Evolutionary conservation across 768 basidiomycete genomes (phyloP).

Genomic region (Tylopilus rubrobrunneus): DNA sequence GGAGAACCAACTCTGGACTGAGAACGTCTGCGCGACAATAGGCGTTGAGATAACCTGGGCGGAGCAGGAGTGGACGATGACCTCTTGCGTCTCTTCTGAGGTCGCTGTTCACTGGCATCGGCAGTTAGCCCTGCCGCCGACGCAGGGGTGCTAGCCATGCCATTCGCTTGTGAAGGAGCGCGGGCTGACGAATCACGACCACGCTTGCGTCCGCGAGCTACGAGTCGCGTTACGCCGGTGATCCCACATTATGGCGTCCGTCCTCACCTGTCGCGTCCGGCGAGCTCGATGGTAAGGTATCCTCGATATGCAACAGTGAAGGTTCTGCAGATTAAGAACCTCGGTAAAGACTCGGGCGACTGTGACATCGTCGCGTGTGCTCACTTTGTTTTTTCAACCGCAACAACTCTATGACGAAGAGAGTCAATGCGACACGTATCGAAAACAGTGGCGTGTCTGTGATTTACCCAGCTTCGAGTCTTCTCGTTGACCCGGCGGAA

Average conservation of each 20-base stretch:
- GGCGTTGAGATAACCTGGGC: constrained; percentile 10
- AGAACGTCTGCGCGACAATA: constrained; percentile 11
- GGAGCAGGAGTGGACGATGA: constrained; percentile 18
- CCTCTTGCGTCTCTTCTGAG: constrained; percentile 21
- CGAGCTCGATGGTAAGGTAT: constrained; percentile 4
- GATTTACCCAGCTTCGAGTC: constrained; percentile 12
- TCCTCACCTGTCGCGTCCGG: constrained; percentile 14
- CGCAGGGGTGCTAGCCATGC: background rate
- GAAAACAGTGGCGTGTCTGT: background rate
- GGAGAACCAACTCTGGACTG: constrained; percentile 19
- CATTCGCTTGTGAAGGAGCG: background rate
- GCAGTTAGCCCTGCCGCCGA: background rate
- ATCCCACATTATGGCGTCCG: background rate
- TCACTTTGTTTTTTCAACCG: constrained; percentile 16
- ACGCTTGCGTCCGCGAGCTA: constrained; percentile 21
- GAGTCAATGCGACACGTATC: constrained; percentile 8
- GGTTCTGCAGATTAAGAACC: constrained; percentile 8
- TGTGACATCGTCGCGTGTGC: background rate
- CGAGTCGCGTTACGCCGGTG: constrained; percentile 1
- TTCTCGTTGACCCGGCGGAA: constrained; percentile 14
- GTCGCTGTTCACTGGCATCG: constrained; percentile 4
- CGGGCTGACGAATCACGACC: background rate
- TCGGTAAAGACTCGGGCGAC: background rate
- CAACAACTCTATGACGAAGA: constrained; percentile 10
- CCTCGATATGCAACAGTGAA: constrained; percentile 6